A percentile compares a stretch with the other conserved stretches of the same genome.
Evolutionary conservation across 768 basidiomycete genomes (phyloP).

Genomic region (Podaxis carcinomalis): DNA sequence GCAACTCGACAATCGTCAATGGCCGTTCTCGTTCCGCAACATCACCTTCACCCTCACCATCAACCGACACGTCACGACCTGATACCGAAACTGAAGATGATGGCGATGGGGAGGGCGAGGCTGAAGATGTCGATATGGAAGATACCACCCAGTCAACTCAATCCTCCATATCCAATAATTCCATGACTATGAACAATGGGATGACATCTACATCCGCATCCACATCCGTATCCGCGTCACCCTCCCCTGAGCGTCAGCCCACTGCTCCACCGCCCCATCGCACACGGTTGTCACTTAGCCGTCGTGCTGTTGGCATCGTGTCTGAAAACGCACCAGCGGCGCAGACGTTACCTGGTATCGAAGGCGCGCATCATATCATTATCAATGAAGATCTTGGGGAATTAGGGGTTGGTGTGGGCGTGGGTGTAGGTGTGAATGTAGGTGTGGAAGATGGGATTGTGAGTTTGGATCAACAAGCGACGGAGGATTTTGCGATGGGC

Average conservation of each 20-base stretch:
- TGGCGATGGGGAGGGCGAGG: slow-evolving; percentile 62
- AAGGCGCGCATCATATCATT: slow-evolving; percentile 32
- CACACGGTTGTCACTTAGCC: slow-evolving; percentile 18
- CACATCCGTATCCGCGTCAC: slow-evolving; percentile 24
- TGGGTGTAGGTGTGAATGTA: slow-evolving; percentile 35
- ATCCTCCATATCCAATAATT: not conserved
- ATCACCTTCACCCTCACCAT: slow-evolving; percentile 34
- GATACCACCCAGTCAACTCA: slow-evolving; percentile 13
- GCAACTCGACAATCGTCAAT: slow-evolving; percentile 8
- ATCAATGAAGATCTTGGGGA: slow-evolving; percentile 32
- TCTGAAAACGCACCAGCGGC: slow-evolving; percentile 29
- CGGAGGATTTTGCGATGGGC: slow-evolving; percentile 87
- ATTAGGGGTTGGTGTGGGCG: slow-evolving; percentile 20
- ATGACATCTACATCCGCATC: slow-evolving; percentile 27
- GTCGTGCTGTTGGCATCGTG: slow-evolving; percentile 36
- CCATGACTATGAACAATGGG: not conserved
- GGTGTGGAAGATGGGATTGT: slow-evolving; percentile 77
- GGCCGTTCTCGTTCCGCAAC: slow-evolving; percentile 23
- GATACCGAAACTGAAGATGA: slow-evolving; percentile 82
- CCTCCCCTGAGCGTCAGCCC: slow-evolving; percentile 26
- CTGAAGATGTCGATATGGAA: slow-evolving; percentile 47
- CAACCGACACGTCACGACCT: slow-evolving; percentile 47
- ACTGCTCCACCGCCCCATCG: slow-evolving; percentile 17
- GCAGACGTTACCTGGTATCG: slow-evolving; percentile 20
- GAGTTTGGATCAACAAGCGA: slow-evolving; percentile 54